Percentiles rank a stretch among this genome's conserved stretches.
Conservation (phyloP, 192 early-diverging fungal species). For the Chytriomyces sp. region DNA sequence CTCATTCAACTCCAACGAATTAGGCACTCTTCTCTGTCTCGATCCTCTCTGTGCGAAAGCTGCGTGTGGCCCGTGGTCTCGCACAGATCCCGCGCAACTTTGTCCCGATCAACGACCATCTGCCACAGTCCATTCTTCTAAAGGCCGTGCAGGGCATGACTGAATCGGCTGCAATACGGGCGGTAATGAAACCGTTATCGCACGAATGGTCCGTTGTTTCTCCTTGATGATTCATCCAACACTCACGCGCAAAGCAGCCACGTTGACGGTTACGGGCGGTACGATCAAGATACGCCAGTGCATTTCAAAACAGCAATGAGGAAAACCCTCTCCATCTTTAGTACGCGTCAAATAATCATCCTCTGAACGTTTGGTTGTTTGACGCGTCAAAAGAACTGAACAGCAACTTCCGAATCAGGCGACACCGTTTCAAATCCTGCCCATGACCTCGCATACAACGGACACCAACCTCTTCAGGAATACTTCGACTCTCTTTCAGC, state of each 20-base stretch:
- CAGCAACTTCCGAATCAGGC: not conserved
- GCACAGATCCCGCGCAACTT: not conserved
- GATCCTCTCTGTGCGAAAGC: conserved; percentile 18
- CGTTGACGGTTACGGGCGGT: conserved; percentile 19
- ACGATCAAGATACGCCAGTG: not conserved
- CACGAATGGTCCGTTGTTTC: conserved; percentile 2
- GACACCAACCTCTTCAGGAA: not conserved
- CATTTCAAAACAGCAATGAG: conserved; percentile 27
- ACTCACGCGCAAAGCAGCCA: not conserved
- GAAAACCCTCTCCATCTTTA: conserved; percentile 11
- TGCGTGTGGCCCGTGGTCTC: not conserved
- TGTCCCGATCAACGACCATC: conserved; percentile 11
- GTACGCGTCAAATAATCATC: no score
- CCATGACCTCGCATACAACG: not conserved
- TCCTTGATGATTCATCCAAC: not conserved
- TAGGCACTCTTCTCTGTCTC: conserved; percentile 21
- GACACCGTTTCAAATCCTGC: not conserved
- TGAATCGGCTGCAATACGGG: conserved; percentile 8
- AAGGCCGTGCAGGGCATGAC: conserved; percentile 3
- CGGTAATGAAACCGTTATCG: not conserved
- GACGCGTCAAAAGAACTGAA: not conserved
- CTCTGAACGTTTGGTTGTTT: not conserved
- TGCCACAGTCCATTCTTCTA: not conserved
- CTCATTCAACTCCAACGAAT: not conserved
- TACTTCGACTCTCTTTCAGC: not conserved